phyloP scores from a whole-genome alignment of 139 green algal species.

The Gonium pectorale region DNA sequence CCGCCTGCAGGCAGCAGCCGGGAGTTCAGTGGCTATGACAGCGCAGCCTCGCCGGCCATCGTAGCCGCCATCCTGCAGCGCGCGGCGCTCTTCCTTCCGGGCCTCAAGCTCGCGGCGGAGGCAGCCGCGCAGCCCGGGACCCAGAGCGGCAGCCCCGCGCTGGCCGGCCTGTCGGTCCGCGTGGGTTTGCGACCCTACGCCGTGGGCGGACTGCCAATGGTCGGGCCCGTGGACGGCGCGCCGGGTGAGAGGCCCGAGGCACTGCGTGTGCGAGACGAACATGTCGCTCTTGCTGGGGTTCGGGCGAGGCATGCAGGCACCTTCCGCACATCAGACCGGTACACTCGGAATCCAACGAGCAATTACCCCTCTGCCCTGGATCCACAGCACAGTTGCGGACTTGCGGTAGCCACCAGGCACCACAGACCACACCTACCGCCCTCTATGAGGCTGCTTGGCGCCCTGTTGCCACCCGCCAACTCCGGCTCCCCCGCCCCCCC shows the following conservation, averaged over 20 bases:
- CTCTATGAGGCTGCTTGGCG: too few relatives aligned
- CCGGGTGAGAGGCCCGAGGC: conserved; percentile 45
- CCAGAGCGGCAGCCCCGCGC: background rate
- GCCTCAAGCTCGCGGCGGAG: conserved; percentile 28
- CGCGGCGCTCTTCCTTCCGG: conserved; percentile 70
- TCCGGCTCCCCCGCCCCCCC: background rate
- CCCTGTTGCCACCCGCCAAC: background rate
- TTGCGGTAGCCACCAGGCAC: too few relatives aligned
- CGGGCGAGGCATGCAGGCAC: too few relatives aligned
- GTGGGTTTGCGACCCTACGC: conserved; percentile 77
- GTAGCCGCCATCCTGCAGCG: conserved; percentile 73
- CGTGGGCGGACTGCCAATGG: conserved; percentile 62
- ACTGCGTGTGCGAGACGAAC: too few relatives aligned
- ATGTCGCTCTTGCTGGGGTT: too few relatives aligned
- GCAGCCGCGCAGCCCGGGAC: conserved; percentile 5
- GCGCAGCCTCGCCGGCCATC: conserved; percentile 38
- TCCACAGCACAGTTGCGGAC: too few relatives aligned
- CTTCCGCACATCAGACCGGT: too few relatives aligned
- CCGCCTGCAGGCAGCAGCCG: conserved; percentile 59
- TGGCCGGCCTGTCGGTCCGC: conserved; percentile 29
- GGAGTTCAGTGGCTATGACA: conserved; percentile 71
- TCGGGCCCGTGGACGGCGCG: conserved; percentile 66
- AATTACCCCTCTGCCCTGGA: too few relatives aligned
- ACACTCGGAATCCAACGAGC: too few relatives aligned
- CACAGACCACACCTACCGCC: too few relatives aligned